Percentiles rank a stretch among this genome's conserved stretches.
phyloP scores from a whole-genome alignment of 164 flowering plant species.

The Paratinospora sagittata region DNA sequence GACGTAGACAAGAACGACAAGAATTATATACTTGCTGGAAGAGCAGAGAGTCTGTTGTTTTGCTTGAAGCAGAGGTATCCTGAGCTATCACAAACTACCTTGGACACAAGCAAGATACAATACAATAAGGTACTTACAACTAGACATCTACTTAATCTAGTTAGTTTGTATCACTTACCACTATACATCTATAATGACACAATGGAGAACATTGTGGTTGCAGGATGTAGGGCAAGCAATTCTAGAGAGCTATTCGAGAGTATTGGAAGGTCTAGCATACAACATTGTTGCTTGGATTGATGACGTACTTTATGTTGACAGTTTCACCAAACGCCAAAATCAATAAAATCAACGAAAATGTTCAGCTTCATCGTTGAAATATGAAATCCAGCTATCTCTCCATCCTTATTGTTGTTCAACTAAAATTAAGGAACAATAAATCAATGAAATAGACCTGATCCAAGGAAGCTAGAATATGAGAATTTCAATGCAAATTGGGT shows the following conservation, averaged over 20 bases:
- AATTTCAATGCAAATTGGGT: not conserved
- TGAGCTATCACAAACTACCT: constrained; percentile 77
- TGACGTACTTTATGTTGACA: constrained; percentile 70
- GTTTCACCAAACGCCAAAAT: constrained; percentile 29
- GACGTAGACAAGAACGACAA: constrained; percentile 80
- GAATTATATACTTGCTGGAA: constrained; percentile 57
- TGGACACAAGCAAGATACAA: constrained; percentile 90
- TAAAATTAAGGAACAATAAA: not conserved
- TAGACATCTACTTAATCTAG: not conserved
- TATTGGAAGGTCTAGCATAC: constrained; percentile 90
- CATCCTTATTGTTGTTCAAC: not conserved
- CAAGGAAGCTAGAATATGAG: not conserved
- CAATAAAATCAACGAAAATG: constrained; percentile 9
- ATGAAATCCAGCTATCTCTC: not conserved
- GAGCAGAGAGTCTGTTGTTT: constrained; percentile 70
- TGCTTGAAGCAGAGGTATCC: constrained; percentile 83
- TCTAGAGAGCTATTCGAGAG: constrained; percentile 93
- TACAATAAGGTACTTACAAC: constrained; percentile 47
- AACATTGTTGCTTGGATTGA: constrained; percentile 91
- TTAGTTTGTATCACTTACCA: not conserved
- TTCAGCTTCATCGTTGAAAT: constrained; percentile 7
- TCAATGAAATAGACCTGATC: not conserved
- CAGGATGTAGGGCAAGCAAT: constrained; percentile 96
- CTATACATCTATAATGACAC: not conserved
- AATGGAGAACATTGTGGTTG: constrained; percentile 18